These are phyloP conservation scores for Colletotrichum chlorophyti DNA, from an alignment of 2,329 filamentous ascomycete genomes.

Conservation along the genomic window DNA sequence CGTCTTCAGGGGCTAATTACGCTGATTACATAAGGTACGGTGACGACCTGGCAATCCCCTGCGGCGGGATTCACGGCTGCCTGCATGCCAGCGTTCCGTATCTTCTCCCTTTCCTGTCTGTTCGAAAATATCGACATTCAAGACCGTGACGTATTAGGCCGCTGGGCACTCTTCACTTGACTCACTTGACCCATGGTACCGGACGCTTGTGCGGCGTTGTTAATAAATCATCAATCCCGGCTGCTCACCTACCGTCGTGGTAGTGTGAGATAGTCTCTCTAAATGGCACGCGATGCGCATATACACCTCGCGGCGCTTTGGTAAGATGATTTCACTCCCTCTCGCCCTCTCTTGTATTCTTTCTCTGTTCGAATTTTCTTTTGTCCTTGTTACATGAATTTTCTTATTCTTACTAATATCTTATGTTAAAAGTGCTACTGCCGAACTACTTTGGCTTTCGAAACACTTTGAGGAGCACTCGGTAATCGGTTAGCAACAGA, in stretches of 20 bases:
- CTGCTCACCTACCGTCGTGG: not conserved
- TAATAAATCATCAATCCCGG: not conserved
- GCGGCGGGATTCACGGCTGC: not conserved
- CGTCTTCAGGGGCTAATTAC: constrained; percentile 1
- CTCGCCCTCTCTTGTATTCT: no score
- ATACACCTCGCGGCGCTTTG: constrained; percentile 43
- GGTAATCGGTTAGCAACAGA: constrained; percentile 51
- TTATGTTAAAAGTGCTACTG: constrained; percentile 45
- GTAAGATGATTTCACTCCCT: constrained; percentile 31
- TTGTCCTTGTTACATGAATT: not conserved
- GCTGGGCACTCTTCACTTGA: not conserved
- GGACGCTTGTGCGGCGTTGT: not conserved
- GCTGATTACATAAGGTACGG: constrained; percentile 5
- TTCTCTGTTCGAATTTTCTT: not conserved
- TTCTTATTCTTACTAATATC: not conserved
- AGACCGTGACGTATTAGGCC: not conserved
- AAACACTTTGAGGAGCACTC: constrained; percentile 54
- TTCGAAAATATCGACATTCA: not conserved
- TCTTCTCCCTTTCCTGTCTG: not conserved
- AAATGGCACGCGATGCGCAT: constrained; percentile 40
- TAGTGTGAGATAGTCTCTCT: not conserved
- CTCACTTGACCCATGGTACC: not conserved
- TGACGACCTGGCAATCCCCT: not conserved
- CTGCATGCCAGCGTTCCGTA: not conserved
- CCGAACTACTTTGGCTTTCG: constrained; percentile 56